Base-by-base conservation (phyloP, 306 rosid genomes). In the Alnus glutinosa region DNA sequence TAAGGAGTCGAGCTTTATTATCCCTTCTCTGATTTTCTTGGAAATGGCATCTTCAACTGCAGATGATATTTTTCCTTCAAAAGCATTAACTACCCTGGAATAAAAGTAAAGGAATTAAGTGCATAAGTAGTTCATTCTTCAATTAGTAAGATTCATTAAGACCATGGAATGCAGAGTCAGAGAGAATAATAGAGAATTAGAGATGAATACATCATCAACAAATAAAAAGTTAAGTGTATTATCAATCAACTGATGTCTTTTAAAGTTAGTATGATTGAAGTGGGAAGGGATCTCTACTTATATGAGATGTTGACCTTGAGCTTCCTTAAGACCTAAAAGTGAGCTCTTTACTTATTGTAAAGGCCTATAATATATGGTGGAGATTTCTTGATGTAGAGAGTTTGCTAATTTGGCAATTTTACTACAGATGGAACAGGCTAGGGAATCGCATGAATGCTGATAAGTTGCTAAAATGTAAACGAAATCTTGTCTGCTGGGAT, bases 11-110 rank as follows among this genome's bases (percentile, higher is more conserved):
- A 92, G 90, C 79, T 82, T 84, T 63, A 12, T n/a, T 74, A 94
- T 80, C 80, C 88, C 97, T 81, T 89, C 97, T 62, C 15, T 70
- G 77, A 90, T 75, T 81, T 90, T 89, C n/a, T 81, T 82, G 28
- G 97, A 83, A 79, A 92, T 83, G 39, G 73, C 86, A 14, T 90
- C 87, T 83, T 94, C 97, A 71, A 94, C 83, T 39, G 88, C 85
- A 79, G 93, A 88, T 83, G 77, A 84, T 86, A 94, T 90, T 79
- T 80, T 66, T 30, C 79, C 87, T 85, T 75, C 79, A 78, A 92
- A 92, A 50, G 82, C 85, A 80, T 92, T 87, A 57, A 92, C 82
- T 66, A 92, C 64, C 87, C 98, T 94, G 88, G 78, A 74, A 85
- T 44, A 80, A 73, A 75, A 68, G 79, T 54, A 76, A 54, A 52